Evolutionary conservation across 2,329 filamentous ascomycete genomes (phyloP).

Genomic region (Penicillium sp.): DNA sequence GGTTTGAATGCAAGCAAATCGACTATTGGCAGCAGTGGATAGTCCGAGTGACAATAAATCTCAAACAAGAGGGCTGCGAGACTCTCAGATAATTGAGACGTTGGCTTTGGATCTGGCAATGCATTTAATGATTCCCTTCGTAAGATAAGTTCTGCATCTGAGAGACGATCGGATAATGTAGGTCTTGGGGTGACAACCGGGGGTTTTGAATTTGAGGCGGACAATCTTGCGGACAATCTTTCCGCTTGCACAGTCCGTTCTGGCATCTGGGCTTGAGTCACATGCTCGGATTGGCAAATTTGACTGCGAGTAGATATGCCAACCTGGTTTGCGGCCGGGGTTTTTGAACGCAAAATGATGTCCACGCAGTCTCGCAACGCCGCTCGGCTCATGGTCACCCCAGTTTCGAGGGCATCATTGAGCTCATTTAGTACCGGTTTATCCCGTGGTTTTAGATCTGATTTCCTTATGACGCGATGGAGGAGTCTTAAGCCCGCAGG

Average conservation of each 20-base stretch:
- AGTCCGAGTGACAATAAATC: neutral
- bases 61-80: neutral
- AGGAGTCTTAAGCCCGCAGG: neutral
- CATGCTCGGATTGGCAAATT: neutral
- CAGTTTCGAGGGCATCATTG: neutral
- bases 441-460: neutral
- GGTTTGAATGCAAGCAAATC: neutral
- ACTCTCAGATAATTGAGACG: neutral
- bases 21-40: neutral
- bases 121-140: no score
- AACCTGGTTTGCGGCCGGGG: neutral
- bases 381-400: neutral
- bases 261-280: neutral
- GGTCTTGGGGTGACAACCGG: no score
- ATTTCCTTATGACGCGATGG: neutral
- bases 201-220: no score
- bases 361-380: neutral
- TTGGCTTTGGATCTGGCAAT: no score
- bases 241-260: neutral
- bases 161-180: no score
- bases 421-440: neutral
- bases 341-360: neutral
- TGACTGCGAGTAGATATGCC: neutral
- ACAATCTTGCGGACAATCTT: no score
- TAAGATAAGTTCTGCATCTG: no score